Conservation (phyloP, 2,329 filamentous ascomycete genomes). For the Epichloe brachyelytri region DNA sequence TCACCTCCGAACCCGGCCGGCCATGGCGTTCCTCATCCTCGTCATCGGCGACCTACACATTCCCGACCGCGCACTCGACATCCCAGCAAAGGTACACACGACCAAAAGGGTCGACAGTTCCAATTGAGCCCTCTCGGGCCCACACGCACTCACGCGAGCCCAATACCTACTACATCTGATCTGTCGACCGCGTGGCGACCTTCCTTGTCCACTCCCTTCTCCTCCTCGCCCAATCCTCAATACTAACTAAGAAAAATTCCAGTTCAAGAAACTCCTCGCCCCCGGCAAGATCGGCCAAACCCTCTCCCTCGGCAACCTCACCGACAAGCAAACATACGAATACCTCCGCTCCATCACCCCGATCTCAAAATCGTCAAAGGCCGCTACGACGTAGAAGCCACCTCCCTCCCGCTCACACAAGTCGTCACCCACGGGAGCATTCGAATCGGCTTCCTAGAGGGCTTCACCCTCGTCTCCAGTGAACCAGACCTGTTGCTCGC, state of each 20-base stretch:
- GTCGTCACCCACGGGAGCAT: slow-evolving; percentile 53
- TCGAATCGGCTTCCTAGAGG: slow-evolving; percentile 54
- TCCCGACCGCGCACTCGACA: slow-evolving; percentile 81
- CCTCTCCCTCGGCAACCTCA: slow-evolving; percentile 68
- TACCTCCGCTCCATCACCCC: slow-evolving; percentile 61
- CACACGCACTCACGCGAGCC: too few relatives aligned
- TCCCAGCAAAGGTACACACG: slow-evolving; percentile 68
- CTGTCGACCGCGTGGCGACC: too few relatives aligned
- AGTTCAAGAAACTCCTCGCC: slow-evolving; percentile 79
- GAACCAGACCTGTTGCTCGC: slow-evolving; percentile 55
- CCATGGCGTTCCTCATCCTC: slow-evolving; percentile 80
- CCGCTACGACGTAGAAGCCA: slow-evolving; percentile 53
- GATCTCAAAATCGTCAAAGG: slow-evolving; percentile 59
- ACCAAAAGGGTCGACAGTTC: too few relatives aligned
- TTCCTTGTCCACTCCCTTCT: too few relatives aligned
- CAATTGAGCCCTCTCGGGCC: too few relatives aligned
- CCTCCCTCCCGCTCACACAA: slow-evolving; percentile 50
- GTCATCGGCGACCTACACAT: slow-evolving; percentile 91
- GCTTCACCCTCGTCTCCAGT: slow-evolving; percentile 53
- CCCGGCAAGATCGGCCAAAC: slow-evolving; percentile 76
- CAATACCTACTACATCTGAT: too few relatives aligned
- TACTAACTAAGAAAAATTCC: slow-evolving; percentile 2
- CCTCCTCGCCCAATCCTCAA: too few relatives aligned
- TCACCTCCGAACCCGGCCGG: neutral
- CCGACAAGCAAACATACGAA: slow-evolving; percentile 68